Evolutionary conservation across 2,329 filamentous ascomycete genomes (phyloP).

Genomic region (Ophiostoma perfectum): DNA sequence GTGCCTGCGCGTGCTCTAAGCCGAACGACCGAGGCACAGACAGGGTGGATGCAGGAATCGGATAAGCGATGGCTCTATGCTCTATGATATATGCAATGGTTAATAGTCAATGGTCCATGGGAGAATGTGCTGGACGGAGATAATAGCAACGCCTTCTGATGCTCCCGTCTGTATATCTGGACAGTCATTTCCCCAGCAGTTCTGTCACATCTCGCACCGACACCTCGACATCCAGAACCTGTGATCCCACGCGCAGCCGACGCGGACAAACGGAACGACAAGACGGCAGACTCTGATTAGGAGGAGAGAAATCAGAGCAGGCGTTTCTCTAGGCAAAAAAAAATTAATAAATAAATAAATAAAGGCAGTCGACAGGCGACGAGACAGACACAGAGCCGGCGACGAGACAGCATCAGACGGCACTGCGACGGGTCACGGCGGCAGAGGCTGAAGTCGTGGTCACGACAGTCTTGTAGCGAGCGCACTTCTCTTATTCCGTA

Average conservation of each 20-base stretch:
- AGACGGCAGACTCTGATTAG: background rate
- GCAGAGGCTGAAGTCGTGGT: too few relatives aligned
- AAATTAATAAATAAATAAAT: too few relatives aligned
- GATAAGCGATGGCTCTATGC: background rate
- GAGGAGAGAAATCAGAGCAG: background rate
- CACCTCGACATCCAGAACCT: background rate
- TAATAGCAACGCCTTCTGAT: background rate
- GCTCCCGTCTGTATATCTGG: background rate
- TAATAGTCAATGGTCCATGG: too few relatives aligned
- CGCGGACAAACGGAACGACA: background rate
- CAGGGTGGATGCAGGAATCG: constrained; percentile 9
- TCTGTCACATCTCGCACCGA: background rate
- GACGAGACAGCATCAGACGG: too few relatives aligned
- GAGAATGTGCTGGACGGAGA: too few relatives aligned
- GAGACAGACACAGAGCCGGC: too few relatives aligned
- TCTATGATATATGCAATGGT: too few relatives aligned
- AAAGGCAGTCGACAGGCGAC: too few relatives aligned
- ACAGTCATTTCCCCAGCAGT: background rate
- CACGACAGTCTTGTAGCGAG: too few relatives aligned
- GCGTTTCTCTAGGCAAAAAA: too few relatives aligned
- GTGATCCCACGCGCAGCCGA: background rate
- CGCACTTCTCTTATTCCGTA: too few relatives aligned
- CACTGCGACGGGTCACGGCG: too few relatives aligned
- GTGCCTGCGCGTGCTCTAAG: constrained; percentile 13
- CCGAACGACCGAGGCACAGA: constrained; percentile 27